Evolutionary conservation across 805 yeast species (phyloP).

Genomic region (Nakazawaea peltata): DNA sequence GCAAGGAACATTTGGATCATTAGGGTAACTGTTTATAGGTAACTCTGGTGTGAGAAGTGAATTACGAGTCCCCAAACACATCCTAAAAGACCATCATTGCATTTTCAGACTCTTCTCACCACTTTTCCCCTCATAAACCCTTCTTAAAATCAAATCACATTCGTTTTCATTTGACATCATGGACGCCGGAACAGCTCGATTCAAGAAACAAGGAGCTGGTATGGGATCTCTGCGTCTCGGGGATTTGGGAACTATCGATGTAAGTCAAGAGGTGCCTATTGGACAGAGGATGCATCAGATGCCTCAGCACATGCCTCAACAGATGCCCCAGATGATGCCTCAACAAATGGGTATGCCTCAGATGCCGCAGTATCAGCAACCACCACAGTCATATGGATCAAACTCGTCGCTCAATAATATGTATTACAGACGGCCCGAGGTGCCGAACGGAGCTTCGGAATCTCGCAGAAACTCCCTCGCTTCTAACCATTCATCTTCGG

Average conservation of each 20-base stretch:
- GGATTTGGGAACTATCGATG: slow-evolving; percentile 36
- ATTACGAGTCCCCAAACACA: no score
- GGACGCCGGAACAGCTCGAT: slow-evolving; percentile 26
- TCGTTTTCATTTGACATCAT: slow-evolving; percentile 12
- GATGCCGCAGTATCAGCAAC: slow-evolving; percentile 13
- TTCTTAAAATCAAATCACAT: no score
- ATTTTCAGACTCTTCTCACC: no score
- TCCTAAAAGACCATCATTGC: no score
- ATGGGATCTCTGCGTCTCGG: slow-evolving; percentile 20
- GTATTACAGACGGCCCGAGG: no score
- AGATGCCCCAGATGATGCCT: no score
- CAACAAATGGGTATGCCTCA: slow-evolving; percentile 8
- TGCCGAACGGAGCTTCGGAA: not conserved
- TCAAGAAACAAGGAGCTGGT: slow-evolving; percentile 12
- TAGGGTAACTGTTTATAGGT: no score
- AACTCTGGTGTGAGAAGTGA: no score
- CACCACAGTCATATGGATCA: slow-evolving; percentile 11
- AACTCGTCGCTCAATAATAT: no score
- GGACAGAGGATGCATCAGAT: slow-evolving; percentile 8
- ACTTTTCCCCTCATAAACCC: no score
- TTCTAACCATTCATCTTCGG: slow-evolving; percentile 23
- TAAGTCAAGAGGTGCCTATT: slow-evolving; percentile 31
- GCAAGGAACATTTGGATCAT: no score
- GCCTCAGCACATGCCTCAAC: slow-evolving; percentile 13
- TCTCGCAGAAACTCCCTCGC: slow-evolving; percentile 17